Evolutionary conservation across 768 basidiomycete species (phyloP), one percentile per base, ranked within the genome.

Genomic region (Agaricus subrufescens): DNA sequence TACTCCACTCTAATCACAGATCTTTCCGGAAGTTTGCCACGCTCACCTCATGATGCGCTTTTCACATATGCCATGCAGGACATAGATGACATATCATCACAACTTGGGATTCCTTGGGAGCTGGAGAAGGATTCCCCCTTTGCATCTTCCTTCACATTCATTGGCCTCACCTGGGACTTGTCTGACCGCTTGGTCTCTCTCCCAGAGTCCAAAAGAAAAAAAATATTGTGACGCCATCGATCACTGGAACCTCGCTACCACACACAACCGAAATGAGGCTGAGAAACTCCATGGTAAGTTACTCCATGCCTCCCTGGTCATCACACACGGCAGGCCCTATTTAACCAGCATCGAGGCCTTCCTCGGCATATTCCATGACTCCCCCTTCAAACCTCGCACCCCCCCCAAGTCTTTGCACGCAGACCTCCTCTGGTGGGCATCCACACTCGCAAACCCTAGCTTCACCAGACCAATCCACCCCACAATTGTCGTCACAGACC

Each of bases 391-490:
- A 40, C 73, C 63, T 2, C 65, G 60, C 34, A 53, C 26, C 15
- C 46, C 62, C 0, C 60, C 59, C 2, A 40, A 39, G 26, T 2
- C 8, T 0, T 57, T 59, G 9, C 23, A 23, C 0, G 38, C 26
- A 0, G 68, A 74, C 46, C 56, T 75, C 1, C 3, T 14, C 1
- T 76, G 73, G 74, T 75, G 73, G 0, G 2, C 8, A 1, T 27
- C 43, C 27, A 63, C 71, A 3, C 12, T 15, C 0, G 27, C 31
- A 8, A 31, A 58, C 12, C 2, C 6, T 38, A 9, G 45, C 69
- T 34, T 2, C 56, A 11, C 65, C 73, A 50, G 12, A 62, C 10
- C 11, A 46, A 29, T 47, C 1, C 46, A 69, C 70, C 0, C 31
- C 31, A 11, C 48, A 38, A 52, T 58, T 58, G 46, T 31, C 31